These are phyloP conservation scores for Agaricales sp. DNA, from an alignment of 1,284 basidiomycete species.

Conservation along the genomic window DNA sequence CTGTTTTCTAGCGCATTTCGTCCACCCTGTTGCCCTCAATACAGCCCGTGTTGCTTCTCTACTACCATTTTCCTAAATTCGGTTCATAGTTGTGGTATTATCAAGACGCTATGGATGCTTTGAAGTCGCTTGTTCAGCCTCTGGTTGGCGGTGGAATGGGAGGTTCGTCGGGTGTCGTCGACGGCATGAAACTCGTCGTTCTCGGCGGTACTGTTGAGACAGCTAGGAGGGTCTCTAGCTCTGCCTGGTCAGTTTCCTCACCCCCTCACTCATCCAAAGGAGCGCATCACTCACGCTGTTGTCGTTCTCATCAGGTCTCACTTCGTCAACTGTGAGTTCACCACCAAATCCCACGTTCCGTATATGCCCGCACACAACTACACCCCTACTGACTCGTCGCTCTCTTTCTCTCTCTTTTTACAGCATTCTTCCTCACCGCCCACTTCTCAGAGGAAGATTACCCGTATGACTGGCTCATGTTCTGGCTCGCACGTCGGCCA, in stretches of 20 bases:
- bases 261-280: background rate
- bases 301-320: constrained; percentile 42
- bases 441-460: constrained; percentile 80
- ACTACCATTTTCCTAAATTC: background rate
- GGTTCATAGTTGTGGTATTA: background rate
- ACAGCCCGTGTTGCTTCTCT: background rate
- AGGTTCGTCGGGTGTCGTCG: constrained; percentile 52
- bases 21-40: background rate
- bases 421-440: constrained; percentile 79
- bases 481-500: constrained; percentile 69
- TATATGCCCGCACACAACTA: constrained; percentile 10
- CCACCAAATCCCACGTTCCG: constrained; percentile 8
- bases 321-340: constrained; percentile 69
- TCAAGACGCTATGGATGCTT: constrained; percentile 51
- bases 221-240: constrained; percentile 66
- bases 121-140: constrained; percentile 73
- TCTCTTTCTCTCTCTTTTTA: constrained; percentile 8
- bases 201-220: constrained; percentile 79
- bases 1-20: too few relatives aligned
- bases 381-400: constrained; percentile 10
- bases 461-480: constrained; percentile 77
- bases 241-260: constrained; percentile 58
- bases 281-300: constrained; percentile 10
- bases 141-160: constrained; percentile 65
- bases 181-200: constrained; percentile 79